A percentile compares a stretch with the other conserved stretches of the same genome.
phyloP scores from a whole-genome alignment of 106 monocot species.

The Agapanthus africanus region DNA sequence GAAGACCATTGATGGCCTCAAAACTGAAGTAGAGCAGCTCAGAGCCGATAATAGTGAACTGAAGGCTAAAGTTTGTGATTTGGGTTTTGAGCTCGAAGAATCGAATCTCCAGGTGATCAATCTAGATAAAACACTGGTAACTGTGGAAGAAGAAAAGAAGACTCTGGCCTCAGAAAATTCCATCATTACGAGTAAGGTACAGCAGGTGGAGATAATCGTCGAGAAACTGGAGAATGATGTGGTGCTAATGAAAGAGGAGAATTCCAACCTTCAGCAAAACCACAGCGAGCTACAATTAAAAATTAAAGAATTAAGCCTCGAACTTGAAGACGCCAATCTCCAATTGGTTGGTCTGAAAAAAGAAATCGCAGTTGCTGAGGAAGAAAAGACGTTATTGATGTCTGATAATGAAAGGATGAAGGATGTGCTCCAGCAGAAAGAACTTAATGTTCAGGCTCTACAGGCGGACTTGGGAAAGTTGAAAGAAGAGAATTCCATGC shows the following conservation, averaged over 20 bases:
- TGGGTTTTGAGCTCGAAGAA: constrained; percentile 16
- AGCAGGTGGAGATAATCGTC: constrained; percentile 12
- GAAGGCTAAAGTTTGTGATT: constrained; percentile 24
- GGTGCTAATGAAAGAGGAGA: constrained; percentile 12
- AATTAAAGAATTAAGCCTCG: constrained; percentile 19
- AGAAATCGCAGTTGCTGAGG: constrained; percentile 11
- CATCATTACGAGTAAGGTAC: constrained; percentile 2
- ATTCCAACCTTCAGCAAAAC: constrained; percentile 14
- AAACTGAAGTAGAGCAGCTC: constrained; percentile 21
- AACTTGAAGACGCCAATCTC: constrained; percentile 16
- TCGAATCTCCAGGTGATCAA: constrained; percentile 9
- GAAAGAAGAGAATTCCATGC: constrained; percentile 10
- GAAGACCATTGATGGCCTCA: constrained; percentile 19
- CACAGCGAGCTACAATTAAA: constrained; percentile 19
- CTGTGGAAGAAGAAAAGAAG: constrained; percentile 28
- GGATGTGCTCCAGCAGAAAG: neutral
- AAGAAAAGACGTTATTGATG: constrained; percentile 17
- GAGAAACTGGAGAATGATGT: constrained; percentile 20
- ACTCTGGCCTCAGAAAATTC: constrained; percentile 14
- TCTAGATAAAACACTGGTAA: constrained; percentile 8
- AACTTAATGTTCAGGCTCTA: constrained; percentile 11
- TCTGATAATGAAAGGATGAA: constrained; percentile 16
- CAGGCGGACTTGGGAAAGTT: constrained; percentile 21
- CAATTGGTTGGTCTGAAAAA: constrained; percentile 14
- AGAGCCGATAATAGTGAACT: constrained; percentile 20